Percentiles rank a stretch among this genome's conserved stretches.
These are phyloP conservation scores for Castanospermum australe DNA, from an alignment of 306 rosid genomes.

Conservation along the genomic window DNA sequence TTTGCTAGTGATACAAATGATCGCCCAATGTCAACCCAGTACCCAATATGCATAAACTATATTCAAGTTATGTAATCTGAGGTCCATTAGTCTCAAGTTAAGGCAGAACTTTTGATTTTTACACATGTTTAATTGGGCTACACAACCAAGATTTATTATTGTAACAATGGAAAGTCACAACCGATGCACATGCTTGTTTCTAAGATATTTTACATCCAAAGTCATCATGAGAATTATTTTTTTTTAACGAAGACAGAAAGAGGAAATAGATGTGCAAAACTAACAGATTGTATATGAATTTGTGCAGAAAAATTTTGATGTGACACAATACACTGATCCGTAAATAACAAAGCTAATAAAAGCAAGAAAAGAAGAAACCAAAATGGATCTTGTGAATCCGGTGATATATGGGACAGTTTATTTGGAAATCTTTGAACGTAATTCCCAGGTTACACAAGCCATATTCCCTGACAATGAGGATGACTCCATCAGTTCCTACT, in stretches of 20 bases:
- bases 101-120: background rate
- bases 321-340: too few species aligned
- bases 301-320: too few species aligned
- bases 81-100: background rate
- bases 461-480: constrained; percentile 46
- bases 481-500: constrained; percentile 57
- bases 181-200: background rate
- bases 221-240: background rate
- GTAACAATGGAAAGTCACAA: background rate
- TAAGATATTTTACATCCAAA: background rate
- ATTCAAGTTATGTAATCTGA: background rate
- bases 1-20: background rate
- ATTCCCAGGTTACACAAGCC: constrained; percentile 64
- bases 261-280: background rate
- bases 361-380: constrained; percentile 39
- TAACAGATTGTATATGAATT: background rate
- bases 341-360: constrained; percentile 50
- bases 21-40: background rate
- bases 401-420: constrained; percentile 75
- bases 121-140: background rate
- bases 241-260: background rate
- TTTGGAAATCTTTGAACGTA: constrained; percentile 65
- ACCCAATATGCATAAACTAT: background rate
- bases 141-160: background rate
- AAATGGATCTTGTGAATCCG: constrained; percentile 23